Conservation (phyloP, 495 filamentous ascomycete species). For the Rostrohypoxylon terebratum region DNA sequence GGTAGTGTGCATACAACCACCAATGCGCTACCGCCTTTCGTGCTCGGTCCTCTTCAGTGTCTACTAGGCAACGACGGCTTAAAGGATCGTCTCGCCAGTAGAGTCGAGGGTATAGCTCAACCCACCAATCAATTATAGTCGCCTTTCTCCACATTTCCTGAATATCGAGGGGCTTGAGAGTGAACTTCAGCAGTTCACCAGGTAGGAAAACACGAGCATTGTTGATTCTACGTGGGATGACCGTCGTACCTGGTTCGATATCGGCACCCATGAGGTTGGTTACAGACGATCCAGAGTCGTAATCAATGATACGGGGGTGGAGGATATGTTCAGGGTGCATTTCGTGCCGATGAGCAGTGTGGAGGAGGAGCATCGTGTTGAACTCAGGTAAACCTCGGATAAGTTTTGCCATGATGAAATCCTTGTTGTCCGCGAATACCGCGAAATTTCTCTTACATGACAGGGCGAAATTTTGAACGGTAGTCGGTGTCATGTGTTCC, state of each 20-base stretch:
- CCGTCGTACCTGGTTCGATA: not conserved
- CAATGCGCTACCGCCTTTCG: constrained; percentile 68
- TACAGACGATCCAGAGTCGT: not conserved
- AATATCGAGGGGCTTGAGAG: constrained; percentile 16
- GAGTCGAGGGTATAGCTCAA: constrained; percentile 73
- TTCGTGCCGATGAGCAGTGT: constrained; percentile 24
- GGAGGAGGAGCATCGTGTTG: constrained; percentile 27
- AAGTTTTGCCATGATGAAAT: constrained; percentile 40
- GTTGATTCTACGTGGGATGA: not conserved
- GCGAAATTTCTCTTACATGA: constrained; percentile 38
- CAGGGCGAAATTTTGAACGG: constrained; percentile 39
- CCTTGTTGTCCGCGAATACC: constrained; percentile 44
- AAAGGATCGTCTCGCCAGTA: constrained; percentile 72
- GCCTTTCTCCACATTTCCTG: constrained; percentile 33
- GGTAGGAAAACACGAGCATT: not conserved
- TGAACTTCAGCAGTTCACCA: constrained; percentile 9
- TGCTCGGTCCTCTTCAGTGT: constrained; percentile 68
- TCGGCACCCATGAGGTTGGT: constrained; percentile 29
- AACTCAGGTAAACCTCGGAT: constrained; percentile 43
- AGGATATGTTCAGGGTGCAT: constrained; percentile 27
- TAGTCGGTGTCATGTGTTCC: constrained; percentile 45
- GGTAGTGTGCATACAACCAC: constrained; percentile 66
- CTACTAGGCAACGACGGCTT: constrained; percentile 70
- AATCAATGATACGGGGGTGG: constrained; percentile 29
- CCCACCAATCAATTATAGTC: constrained; percentile 53